Base-by-base conservation (phyloP, 371 early-diverging fungal genomes). In the Mortierella sp. region DNA sequence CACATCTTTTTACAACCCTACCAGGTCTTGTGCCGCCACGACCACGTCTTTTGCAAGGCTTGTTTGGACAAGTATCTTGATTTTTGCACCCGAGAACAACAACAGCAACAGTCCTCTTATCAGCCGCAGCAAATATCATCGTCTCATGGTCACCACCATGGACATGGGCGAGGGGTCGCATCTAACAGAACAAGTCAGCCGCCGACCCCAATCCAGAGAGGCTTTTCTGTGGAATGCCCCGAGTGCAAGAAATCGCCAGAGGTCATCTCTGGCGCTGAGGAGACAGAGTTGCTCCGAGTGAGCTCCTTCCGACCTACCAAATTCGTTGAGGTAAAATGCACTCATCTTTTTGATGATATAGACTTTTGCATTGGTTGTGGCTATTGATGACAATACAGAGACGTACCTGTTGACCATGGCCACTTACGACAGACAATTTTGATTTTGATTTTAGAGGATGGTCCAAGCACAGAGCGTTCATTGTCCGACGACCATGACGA, bases 31-130 rank as follows among this genome's bases (percentile, higher is more conserved):
- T 86, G 83, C 55, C 41, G 44, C 24, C 71, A 80, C 65, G 87
- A 86, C 78, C 87, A 86, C 43, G 58, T 86, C 63, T 86, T 86
- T 73, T 86, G 87, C 32, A 76, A 80, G 54, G 77, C 75, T 8
- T 86, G 87, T 54, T 49, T 86, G 49, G 54, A 43, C 48, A 72
- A 44, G 60, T 86, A 82, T 32, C 48, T 86, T 24, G 55, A 79
- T 1, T 68, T 75, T 16, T 76, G 55, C 43, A 44, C 8, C 32
- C 75, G 55, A 63, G 71, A 29, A 16, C 58, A 18, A 38, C 54
- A 63, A 7, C 78, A 27, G 55, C 55, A 32, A 7, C 18, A 24
- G 49, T 48, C 32, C 54, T 44, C n/a, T 21, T n/a, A 18, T 46
- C 51, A 72, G 7, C 29, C 54, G 1, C 72, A 51, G 54, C 70